Conservation (phyloP, 768 basidiomycete genomes). For the Calvatia gigantea region DNA sequence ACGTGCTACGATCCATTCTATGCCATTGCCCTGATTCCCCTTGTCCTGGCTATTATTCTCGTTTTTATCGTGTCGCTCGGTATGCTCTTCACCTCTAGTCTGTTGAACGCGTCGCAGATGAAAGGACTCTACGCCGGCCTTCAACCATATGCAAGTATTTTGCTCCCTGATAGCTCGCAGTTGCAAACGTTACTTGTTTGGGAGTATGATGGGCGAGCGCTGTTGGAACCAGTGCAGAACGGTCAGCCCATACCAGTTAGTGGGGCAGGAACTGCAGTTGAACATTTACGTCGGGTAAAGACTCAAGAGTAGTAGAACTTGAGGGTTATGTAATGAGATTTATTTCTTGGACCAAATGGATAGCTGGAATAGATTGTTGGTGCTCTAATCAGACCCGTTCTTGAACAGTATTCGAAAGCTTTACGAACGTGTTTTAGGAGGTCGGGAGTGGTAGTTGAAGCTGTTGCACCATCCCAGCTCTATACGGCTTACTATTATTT, state of each 20-base stretch:
- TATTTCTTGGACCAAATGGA: too few species aligned
- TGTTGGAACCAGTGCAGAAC: neutral
- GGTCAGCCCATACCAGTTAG: neutral
- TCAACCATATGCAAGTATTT: neutral
- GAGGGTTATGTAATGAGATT: too few species aligned
- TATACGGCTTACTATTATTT: too few species aligned
- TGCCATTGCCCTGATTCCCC: neutral
- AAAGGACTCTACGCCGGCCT: neutral
- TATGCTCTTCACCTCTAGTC: neutral
- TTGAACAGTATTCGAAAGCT: too few species aligned
- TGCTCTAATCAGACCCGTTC: too few species aligned
- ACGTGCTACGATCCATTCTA: neutral
- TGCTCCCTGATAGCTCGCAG: neutral
- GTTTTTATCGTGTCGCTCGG: neutral
- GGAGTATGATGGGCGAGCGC: neutral
- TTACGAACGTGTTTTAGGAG: too few species aligned
- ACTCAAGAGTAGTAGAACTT: too few species aligned
- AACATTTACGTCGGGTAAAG: neutral
- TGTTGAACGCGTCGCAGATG: neutral
- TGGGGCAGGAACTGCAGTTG: neutral
- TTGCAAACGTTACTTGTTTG: neutral
- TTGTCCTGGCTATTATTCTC: neutral
- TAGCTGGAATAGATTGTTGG: too few species aligned
- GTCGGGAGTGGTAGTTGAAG: too few species aligned
- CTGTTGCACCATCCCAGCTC: too few species aligned